phyloP scores from a whole-genome alignment of 495 filamentous ascomycete genomes.

The Immersiella caudata region DNA sequence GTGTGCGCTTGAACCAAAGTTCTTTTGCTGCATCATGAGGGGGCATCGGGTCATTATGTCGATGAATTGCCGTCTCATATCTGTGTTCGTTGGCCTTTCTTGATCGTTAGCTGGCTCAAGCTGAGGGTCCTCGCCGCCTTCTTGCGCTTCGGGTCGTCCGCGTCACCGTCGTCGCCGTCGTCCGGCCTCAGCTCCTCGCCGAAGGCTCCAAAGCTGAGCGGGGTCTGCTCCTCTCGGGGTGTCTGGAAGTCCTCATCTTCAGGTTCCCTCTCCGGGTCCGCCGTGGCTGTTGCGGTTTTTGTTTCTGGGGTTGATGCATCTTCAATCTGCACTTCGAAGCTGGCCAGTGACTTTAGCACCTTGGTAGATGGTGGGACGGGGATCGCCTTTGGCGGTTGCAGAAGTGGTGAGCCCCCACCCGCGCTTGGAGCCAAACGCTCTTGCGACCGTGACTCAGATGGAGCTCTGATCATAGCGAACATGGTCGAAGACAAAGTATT shows the following conservation, averaged over 20 bases:
- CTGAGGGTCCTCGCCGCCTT: conserved; percentile 52
- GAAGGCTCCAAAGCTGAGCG: conserved; percentile 47
- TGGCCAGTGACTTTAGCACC: conserved; percentile 33
- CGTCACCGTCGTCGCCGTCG: conserved; percentile 28
- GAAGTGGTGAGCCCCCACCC: conserved; percentile 26
- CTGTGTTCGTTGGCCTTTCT: conserved; percentile 34
- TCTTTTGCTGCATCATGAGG: not conserved
- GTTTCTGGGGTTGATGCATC: conserved; percentile 32
- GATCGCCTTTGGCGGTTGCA: conserved; percentile 26
- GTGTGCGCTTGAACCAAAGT: not conserved
- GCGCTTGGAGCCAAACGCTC: conserved; percentile 25
- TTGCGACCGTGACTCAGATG: conserved; percentile 33
- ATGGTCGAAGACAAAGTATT: conserved; percentile 44
- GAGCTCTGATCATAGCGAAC: conserved; percentile 40
- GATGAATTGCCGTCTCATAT: conserved; percentile 23
- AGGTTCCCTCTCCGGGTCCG: conserved; percentile 23
- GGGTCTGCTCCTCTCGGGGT: conserved; percentile 41
- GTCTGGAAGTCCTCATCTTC: conserved; percentile 46
- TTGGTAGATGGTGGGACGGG: conserved; percentile 11
- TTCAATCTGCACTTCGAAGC: conserved; percentile 43
- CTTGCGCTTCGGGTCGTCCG: conserved; percentile 42
- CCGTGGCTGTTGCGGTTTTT: conserved; percentile 25
- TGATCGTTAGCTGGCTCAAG: conserved; percentile 53
- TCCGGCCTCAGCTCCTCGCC: conserved; percentile 46
- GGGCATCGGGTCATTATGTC: not conserved